Evolutionary conservation across 1,284 basidiomycete species (phyloP).

Genomic region (Boletus mariae): DNA sequence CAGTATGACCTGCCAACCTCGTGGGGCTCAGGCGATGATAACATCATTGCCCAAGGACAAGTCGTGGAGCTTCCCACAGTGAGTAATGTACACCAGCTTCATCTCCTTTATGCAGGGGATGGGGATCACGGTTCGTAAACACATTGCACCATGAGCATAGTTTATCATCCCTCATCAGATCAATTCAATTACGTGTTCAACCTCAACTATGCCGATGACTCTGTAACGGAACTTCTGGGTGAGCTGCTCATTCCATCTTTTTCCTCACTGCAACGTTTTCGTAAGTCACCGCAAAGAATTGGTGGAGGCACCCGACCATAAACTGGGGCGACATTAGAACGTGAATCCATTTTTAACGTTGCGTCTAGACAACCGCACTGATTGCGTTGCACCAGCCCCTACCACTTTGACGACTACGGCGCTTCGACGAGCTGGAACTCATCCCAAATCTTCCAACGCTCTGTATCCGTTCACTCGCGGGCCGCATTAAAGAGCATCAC

Average conservation of each 20-base stretch:
- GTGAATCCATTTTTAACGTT: constrained; percentile 19
- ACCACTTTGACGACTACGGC: constrained; percentile 35
- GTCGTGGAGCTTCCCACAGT: constrained; percentile 31
- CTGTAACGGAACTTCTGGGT: constrained; percentile 34
- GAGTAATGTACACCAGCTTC: constrained; percentile 39
- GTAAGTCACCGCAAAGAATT: constrained; percentile 40
- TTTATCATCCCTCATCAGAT: constrained; percentile 13
- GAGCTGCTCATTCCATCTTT: constrained; percentile 6
- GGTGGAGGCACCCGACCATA: constrained; percentile 36
- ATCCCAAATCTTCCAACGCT: constrained; percentile 43
- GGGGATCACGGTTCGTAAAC: constrained; percentile 24
- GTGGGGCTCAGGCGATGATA: constrained; percentile 40
- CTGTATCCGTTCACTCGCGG: constrained; percentile 41
- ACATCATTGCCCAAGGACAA: constrained; percentile 39
- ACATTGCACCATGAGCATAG: not conserved
- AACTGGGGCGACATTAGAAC: constrained; percentile 38
- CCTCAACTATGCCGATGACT: constrained; percentile 36
- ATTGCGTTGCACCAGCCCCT: constrained; percentile 30
- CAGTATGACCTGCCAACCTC: constrained; percentile 40
- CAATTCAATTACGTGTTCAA: constrained; percentile 35
- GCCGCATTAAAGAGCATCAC: constrained; percentile 38
- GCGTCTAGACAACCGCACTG: not conserved
- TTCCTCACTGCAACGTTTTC: not conserved
- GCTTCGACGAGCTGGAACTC: constrained; percentile 37
- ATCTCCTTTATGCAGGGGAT: constrained; percentile 44